Evolutionary conservation across 805 yeast species (phyloP), one percentile per base, ranked within the genome.

Genomic region (Nakazawaea laoshanensis): DNA sequence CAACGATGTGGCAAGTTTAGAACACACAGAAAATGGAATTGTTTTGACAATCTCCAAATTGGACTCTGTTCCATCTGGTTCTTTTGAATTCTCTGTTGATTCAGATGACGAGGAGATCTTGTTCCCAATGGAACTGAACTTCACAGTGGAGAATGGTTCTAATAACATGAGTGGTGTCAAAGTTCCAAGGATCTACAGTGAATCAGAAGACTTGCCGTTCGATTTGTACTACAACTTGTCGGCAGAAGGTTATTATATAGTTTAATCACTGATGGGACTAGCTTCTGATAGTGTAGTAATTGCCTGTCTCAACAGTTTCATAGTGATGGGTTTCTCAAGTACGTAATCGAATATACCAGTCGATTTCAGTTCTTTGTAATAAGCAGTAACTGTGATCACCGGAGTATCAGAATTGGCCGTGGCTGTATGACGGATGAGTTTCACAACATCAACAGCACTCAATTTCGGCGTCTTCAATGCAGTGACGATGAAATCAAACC

Each of bases 91-190:
- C 51, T 55, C 78, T 7, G 74, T 85, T 38, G 80, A 78, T 43
- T 81, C 78, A 13, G 77, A 67, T 24, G 74, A 71, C 42, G 96
- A 89, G 56, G 95, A 87, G 41, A 68, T 74, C 9, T 63, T 89
- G 47, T 89, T 87, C 82, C 98, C 98, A 40, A 74, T 89, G 65
- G 76, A 76, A 47, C 70, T 87, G 24, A 57, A 65, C 31, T 84
- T 87, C 60, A 63, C 63, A 25, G 51, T 65, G 27, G 60, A 65
- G 24, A 60, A 60, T 41, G 67, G 67, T 15, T 60, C 57, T 12
- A 60, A 66, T 20, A 74, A 78, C 15, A 66, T 83, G 41, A 85
- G 89, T 35, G 67, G 71, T 32, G 77, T 88, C 37, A 70, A 67
- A 42, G 74, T 85, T 29, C 56, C 69, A 26, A 77, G 70, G 38